Evolutionary conservation across 73 alveolate species (phyloP), one percentile per base, ranked within the genome.

Genomic region (Symbiodinium pilosum): DNA sequence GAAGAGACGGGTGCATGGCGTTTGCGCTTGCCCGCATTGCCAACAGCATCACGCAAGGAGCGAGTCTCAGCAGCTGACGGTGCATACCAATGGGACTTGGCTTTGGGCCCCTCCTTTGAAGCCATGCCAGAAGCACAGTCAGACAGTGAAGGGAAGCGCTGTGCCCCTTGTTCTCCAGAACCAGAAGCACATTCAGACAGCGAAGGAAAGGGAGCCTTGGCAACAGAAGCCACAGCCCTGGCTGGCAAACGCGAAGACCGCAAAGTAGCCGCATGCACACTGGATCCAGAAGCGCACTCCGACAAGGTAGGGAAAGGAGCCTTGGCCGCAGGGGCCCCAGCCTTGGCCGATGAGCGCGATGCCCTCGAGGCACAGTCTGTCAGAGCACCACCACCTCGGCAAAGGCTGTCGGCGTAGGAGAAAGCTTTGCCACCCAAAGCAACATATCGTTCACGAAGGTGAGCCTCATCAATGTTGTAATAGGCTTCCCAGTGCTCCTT

Each of bases 51-150:
- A 28, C 69, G 21, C 69, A 52, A 5, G 1, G 69, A 18, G 1
- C 69, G 69, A 4, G 26, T 52, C 69, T 52, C 69, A 52, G 69
- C 69, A 4, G 24, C 1, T 1, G 69, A 52, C 69, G 12, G 12
- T 28, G 3, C 69, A 5, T 52, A 52, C 69, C 69, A 52, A 52
- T 52, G 69, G n/a, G 69, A 52, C 1, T 28, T 1, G 1, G 14
- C 1, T 18, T 5, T 1, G 21, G 3, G 1, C n/a, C 69, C 11
- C 3, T 28, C 1, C 3, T 1, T 28, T 1, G 1, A 3, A 1
- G n/a, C 24, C 14, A 28, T 18, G 69, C 24, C 64, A 8, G 69
- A 52, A 2, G 69, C 69, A 28, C 69, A 52, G 1, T 52, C 69
- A 52, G 26, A 3, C 2, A 52, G 12, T 20, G 69, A 52, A 5